Evolutionary conservation across 495 filamentous ascomycete species (phyloP), one percentile per base, ranked within the genome.

Genomic region (Penicillium waksmanii): DNA sequence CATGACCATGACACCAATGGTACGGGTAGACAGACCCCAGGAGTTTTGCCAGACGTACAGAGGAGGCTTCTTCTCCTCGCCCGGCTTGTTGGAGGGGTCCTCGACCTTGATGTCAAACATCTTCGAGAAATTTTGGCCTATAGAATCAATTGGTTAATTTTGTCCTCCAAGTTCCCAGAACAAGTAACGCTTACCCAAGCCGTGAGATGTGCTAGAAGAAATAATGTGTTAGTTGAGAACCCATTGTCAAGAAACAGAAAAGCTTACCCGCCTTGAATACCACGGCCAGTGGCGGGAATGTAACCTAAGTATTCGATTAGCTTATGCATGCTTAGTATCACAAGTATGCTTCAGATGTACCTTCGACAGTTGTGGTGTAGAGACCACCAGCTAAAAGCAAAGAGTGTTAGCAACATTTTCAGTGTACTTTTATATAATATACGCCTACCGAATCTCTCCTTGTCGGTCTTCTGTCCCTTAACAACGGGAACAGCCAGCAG

Each of bases 31-130:
- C 40, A 98, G 85, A 77, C 95, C 95, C 95, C 95, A 98, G 5
- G 91, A 96, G 80, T 98, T 98, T 72, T 98, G 95, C 92, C 93
- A 98, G 25, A 98, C 93, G 65, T 91, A 71, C 56, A 96, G 73
- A 57, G 89, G 84, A 53, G 81, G 75, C 53, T 84, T 82, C 68
- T 81, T 85, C 69, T 94, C 88, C 69, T 94, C 88, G 43, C 87
- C 91, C 36, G 86, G 84, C 73, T 91, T 91, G 51, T 81, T 76
- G 52, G 85, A 80, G 12, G 96, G 96, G 68, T 97, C 92, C 74
- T 98, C 94, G 17, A 98, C 93, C 0, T 89, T 92, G 75, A 98
- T 97, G 70, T 91, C 87, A 75, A 97, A 98, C 95, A 98, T 98
- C 75, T 91, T 96, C 71, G 87, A 90, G 82, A 98, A 97, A 75